Base-by-base conservation (phyloP, 2,329 filamentous ascomycete species). In the Cryphonectria radicalis region DNA sequence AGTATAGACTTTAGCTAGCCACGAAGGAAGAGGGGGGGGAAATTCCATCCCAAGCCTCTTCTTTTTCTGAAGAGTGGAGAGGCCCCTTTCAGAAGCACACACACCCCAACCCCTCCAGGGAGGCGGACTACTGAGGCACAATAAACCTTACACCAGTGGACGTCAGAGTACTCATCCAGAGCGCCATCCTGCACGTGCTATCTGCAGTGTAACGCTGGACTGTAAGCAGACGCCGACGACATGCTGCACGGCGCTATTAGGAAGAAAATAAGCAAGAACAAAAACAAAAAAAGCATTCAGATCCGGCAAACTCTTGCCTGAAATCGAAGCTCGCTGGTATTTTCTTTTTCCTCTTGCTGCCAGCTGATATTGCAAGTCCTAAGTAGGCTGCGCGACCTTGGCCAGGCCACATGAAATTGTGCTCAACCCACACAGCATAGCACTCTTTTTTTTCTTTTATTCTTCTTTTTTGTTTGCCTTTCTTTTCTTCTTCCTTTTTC, bases 131-230 rank as follows among this genome's bases (percentile, higher is more conserved):
- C 43, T 57, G 13, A 63, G 37, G 22, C 62, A 28, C 40, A 19
- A 65, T 40, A 40, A 50, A 53, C 42, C 17, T 40, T 50, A 35
- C 7, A 46, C 22, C 28, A 32, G 32, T n/a, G 59, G 59, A 62
- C 35, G 59, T 40, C 32, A 62, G 28, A 62, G 59, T n/a, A 32
- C 57, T 37, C 19, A n/a, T 22, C 32, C 32, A 64, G 37, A 40
- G 60, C 40, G 37, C n/a, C 22, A 63, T 25, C n/a, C 40, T 64
- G 62, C 62, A 64, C 62, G 62, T 64, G 62, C 63, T 50, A 65
- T 46, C 40, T 65, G 63, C 63, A 65, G 19, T 65, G 63, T 65
- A 65, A 65, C 63, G 13, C 63, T 65, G 28, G 14, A 65, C 63
- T 62, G 59, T 62, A 19, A 19, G 17, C 59, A 40, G 32, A 35